Evolutionary conservation across 805 yeast genomes (phyloP).

Genomic region (Yamadazyma paraphyllophila): DNA sequence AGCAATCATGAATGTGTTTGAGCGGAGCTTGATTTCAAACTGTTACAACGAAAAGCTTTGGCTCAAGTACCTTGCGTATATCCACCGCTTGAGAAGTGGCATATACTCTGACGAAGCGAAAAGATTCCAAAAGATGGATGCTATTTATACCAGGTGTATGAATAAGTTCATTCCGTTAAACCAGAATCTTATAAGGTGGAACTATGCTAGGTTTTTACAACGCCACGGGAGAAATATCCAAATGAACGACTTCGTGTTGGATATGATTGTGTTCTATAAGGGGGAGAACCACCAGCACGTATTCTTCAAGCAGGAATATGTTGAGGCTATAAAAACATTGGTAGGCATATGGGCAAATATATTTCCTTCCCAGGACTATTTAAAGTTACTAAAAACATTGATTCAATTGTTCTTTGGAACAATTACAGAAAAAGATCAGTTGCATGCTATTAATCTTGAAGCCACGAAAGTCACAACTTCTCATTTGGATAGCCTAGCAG

Average conservation of each 20-base stretch:
- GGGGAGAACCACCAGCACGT: constrained; percentile 14
- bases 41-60: constrained; percentile 62
- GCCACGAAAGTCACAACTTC: constrained; percentile 8
- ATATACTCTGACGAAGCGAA: neutral
- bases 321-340: constrained; percentile 11
- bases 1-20: constrained; percentile 53
- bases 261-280: constrained; percentile 23
- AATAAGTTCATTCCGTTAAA: constrained; percentile 36
- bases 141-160: constrained; percentile 53
- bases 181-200: constrained; percentile 22
- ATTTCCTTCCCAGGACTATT: neutral
- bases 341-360: constrained; percentile 6
- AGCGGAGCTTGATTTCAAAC: constrained; percentile 70
- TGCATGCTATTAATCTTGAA: constrained; percentile 6
- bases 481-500: neutral
- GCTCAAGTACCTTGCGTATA: constrained; percentile 63
- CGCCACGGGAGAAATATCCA: constrained; percentile 17
- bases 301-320: constrained; percentile 17
- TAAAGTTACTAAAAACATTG: neutral
- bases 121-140: constrained; percentile 22
- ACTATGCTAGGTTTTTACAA: constrained; percentile 24
- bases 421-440: too few relatives aligned
- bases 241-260: constrained; percentile 28
- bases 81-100: constrained; percentile 25
- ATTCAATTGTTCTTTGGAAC: too few relatives aligned